Conservation (phyloP, 495 filamentous ascomycete species). For the Aspergillus coremiiformis region DNA sequence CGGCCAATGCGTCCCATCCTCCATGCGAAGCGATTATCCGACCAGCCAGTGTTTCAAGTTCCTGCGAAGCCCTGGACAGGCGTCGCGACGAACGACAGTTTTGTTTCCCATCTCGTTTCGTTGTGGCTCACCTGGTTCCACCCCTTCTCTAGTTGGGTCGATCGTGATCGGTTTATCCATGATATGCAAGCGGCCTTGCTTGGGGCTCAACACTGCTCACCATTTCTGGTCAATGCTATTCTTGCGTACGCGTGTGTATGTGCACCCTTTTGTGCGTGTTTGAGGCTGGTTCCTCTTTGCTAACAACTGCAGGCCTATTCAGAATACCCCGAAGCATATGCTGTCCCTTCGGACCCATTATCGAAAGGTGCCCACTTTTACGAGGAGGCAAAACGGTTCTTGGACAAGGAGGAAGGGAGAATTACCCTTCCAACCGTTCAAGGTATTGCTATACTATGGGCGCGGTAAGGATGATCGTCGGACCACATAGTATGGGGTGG, state of each 20-base stretch:
- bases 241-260: slow-evolving; percentile 30
- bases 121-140: slow-evolving; percentile 40
- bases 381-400: slow-evolving; percentile 22
- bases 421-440: slow-evolving; percentile 23
- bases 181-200: slow-evolving; percentile 27
- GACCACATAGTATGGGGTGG: too few species aligned
- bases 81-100: slow-evolving; percentile 29
- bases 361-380: slow-evolving; percentile 21
- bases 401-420: slow-evolving; percentile 24
- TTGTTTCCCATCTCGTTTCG: slow-evolving; percentile 38
- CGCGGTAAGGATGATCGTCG: slow-evolving; percentile 13
- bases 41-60: slow-evolving; percentile 22
- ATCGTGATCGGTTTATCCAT: slow-evolving; percentile 31
- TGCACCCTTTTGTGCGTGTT: background rate
- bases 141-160: slow-evolving; percentile 33
- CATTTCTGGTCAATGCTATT: slow-evolving; percentile 39
- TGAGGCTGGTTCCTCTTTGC: background rate
- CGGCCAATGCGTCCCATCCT: slow-evolving; percentile 17
- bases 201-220: slow-evolving; percentile 28
- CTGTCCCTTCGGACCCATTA: slow-evolving; percentile 9
- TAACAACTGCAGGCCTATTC: slow-evolving; percentile 14
- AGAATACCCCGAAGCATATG: slow-evolving; percentile 17
- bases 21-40: slow-evolving; percentile 16
- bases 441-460: slow-evolving; percentile 21
- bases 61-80: slow-evolving; percentile 36